Evolutionary conservation across 116 monocot genomes (phyloP), one percentile per base, ranked within the genome.

Genomic region (Trichopus zeylanicus): DNA sequence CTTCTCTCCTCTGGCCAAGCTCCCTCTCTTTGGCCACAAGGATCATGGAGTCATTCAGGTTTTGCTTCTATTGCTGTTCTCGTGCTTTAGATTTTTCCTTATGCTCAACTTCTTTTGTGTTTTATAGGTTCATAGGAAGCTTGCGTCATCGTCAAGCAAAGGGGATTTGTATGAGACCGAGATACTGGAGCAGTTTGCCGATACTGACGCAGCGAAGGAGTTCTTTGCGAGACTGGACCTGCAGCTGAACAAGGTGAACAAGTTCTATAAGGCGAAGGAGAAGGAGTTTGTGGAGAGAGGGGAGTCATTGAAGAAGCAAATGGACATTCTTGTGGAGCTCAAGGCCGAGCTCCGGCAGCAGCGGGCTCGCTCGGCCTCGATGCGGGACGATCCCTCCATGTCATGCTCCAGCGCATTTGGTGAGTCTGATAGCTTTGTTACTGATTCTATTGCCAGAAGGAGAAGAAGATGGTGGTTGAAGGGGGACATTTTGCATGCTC

Each of bases 231-330:
- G 73, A 46, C 73, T 91, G 7, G 91, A 91, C 60, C 57, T 31
- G 6, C 82, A 91, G 68, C 69, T 91, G n/a, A 91, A 91, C 74
- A 91, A 91, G 60, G 91, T 91, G 65, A 91, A 91, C 66, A 82
- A 82, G 67, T 91, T 91, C 66, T 91, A 82, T 71, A 86, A 71
- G 64, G 54, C 52, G 13, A 82, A 91, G 69, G 91, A 91, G 68
- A 70, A 48, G 66, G 92, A 99, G 70, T 92, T 92, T 59, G 1
- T 79, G 35, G 88, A 92, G 61, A 77, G 92, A 52, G 92, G 92
- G 1, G 88, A 83, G 48, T 81, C 83, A 6, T 57, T 99, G 35
- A 78, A 63, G 76, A 88, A 86, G 76, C 99, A 99, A 55, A 76
- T 99, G 88, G 73, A 78, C 29, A 88, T 99, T 20, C 86, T 99